phyloP scores from a whole-genome alignment of 2,329 filamentous ascomycete species.

The Tothia fuscella region DNA sequence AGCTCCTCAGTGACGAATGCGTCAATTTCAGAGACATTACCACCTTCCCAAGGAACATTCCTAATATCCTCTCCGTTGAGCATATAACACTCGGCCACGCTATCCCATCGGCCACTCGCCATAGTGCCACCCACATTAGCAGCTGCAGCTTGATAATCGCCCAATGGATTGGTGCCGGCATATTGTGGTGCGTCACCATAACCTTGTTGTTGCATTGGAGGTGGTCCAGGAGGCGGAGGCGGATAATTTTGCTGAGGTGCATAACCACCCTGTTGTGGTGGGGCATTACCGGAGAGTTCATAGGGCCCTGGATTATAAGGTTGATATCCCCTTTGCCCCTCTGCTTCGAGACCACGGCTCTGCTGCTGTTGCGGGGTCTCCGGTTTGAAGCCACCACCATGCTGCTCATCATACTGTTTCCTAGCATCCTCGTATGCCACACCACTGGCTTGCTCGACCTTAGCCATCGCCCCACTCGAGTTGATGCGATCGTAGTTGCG shows the following conservation, averaged over 20 bases:
- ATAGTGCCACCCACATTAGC: conserved; percentile 35
- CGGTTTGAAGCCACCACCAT: conserved; percentile 24
- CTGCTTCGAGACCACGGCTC: background rate
- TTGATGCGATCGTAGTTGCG: conserved; percentile 79
- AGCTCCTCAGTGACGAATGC: conserved; percentile 52
- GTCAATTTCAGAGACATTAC: conserved; percentile 44
- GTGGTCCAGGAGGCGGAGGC: conserved; percentile 4
- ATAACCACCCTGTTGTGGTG: background rate
- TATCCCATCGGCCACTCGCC: conserved; percentile 54
- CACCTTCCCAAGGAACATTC: conserved; percentile 47
- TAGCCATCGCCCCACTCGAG: conserved; percentile 47
- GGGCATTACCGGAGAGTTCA: no score
- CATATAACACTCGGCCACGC: conserved; percentile 74
- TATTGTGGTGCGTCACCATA: conserved; percentile 13
- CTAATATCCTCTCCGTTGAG: conserved; percentile 59
- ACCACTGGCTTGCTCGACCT: conserved; percentile 50
- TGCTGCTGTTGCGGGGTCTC: background rate
- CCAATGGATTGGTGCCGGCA: conserved; percentile 38
- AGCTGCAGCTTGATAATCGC: conserved; percentile 62
- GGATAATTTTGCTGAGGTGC: background rate
- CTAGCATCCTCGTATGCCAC: conserved; percentile 57
- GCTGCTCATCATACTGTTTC: conserved; percentile 47
- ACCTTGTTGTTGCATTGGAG: conserved; percentile 5
- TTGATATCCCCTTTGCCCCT: conserved; percentile 16
- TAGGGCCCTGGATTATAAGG: conserved; percentile 7